Conservation (phyloP, 805 yeast species). For the Candida verbasci region DNA sequence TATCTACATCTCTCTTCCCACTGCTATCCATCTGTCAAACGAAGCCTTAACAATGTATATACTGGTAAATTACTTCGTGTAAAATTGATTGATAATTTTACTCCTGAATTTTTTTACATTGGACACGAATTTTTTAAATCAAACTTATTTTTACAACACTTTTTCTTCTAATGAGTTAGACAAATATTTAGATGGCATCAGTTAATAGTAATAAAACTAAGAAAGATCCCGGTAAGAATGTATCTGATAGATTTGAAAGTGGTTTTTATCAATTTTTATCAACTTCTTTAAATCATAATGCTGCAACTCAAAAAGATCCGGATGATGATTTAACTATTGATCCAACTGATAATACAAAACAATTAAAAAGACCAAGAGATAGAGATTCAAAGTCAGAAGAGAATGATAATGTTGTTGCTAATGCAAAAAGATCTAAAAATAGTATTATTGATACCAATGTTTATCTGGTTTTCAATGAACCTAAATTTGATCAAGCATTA, state of each 20-base stretch:
- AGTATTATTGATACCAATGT: slow-evolving; percentile 2
- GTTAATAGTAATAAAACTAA: too few species aligned
- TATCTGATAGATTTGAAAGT: slow-evolving; percentile 1
- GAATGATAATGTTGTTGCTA: neutral
- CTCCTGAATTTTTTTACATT: too few species aligned
- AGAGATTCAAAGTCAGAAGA: neutral
- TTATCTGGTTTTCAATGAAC: slow-evolving; percentile 6
- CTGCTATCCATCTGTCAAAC: too few species aligned
- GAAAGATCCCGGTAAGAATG: too few species aligned
- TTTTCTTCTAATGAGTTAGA: too few species aligned
- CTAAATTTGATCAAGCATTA: slow-evolving; percentile 8
- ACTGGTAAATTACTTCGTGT: too few species aligned
- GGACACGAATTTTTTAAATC: too few species aligned
- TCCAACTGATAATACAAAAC: neutral
- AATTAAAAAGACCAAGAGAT: neutral
- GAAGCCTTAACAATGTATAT: too few species aligned
- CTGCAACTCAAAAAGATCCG: neutral
- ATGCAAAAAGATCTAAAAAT: slow-evolving; percentile 2
- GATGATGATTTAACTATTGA: neutral
- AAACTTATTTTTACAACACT: too few species aligned
- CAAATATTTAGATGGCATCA: too few species aligned
- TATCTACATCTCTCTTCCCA: too few species aligned
- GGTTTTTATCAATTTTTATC: slow-evolving; percentile 4
- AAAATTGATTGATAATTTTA: too few species aligned
- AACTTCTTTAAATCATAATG: neutral